Percentiles rank a stretch among this genome's conserved stretches.
These are phyloP conservation scores for Phytophthora idaei DNA, from an alignment of 352 stramenopile species.

Conservation along the genomic window DNA sequence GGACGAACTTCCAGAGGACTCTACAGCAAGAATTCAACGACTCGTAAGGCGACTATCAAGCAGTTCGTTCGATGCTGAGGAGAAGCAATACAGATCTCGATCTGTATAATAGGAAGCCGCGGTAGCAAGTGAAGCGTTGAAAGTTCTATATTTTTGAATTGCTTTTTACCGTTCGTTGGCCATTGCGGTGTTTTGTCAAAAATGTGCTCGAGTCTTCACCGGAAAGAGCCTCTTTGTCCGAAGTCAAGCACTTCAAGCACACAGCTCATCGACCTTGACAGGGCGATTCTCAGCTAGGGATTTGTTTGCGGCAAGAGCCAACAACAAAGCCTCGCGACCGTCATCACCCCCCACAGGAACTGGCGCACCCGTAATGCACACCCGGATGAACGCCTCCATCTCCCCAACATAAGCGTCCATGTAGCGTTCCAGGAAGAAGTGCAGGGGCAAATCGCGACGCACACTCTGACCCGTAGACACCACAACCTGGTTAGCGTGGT, in stretches of 20 bases:
- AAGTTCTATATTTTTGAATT: background rate
- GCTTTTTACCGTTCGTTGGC: background rate
- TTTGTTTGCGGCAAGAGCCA: slow-evolving; percentile 72
- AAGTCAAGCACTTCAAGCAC: slow-evolving; percentile 3
- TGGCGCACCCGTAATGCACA: slow-evolving; percentile 43
- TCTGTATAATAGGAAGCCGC: background rate
- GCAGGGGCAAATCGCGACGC: slow-evolving; percentile 88
- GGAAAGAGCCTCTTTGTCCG: background rate
- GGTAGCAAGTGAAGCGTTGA: background rate
- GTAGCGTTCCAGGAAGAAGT: slow-evolving; percentile 96
- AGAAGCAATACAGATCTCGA: slow-evolving; percentile 18
- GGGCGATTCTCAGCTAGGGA: slow-evolving; percentile 73
- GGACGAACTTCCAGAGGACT: slow-evolving; percentile 6
- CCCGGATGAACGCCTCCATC: slow-evolving; percentile 74
- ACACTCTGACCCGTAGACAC: slow-evolving; percentile 52
- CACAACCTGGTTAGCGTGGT: slow-evolving; percentile 91
- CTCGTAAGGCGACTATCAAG: slow-evolving; percentile 28
- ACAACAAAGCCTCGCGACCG: slow-evolving; percentile 66
- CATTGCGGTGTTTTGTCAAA: background rate
- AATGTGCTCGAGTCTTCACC: background rate
- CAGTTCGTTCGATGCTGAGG: slow-evolving; percentile 22
- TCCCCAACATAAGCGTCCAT: slow-evolving; percentile 87
- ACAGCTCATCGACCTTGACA: slow-evolving; percentile 64
- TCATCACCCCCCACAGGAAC: slow-evolving; percentile 65
- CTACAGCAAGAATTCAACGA: slow-evolving; percentile 18